Base-by-base conservation (phyloP, 2,329 filamentous ascomycete species). In the Fusarium pseudonygamai region DNA sequence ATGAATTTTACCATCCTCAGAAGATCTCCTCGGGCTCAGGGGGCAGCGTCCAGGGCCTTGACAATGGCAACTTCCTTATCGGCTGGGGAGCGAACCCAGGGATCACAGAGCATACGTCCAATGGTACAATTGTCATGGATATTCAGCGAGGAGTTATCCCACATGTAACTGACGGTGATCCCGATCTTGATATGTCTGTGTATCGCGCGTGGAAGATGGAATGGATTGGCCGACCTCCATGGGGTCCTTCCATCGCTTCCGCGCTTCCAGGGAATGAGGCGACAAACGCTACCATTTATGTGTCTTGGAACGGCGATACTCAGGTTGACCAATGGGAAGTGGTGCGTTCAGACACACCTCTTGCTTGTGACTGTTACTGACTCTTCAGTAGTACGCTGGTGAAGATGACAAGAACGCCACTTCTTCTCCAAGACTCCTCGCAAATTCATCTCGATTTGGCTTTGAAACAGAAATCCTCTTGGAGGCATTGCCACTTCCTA, bases 51-150 rank as follows among this genome's bases (percentile, higher is more conserved):
- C 88, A 91, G 69, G 76, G 87, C 18, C 82, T 91, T 1, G 84
- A 85, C 1, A 86, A 86, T 57, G 87, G 86, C 37, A 87, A 89
- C 65, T 84, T 85, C 18, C 80, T 91, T 45, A 84, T 91, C 58
- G 88, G 88, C 65, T 91, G 89, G 88, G 89, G 89, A 6, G 83
- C 83, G 3, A 84, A 84, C 39, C 85, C 85, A 1, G 85, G 83
- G 10, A 73, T 87, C 42, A 87, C 85, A 6, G 86, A 86, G 69
- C 83, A 87, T 63, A 24, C 69, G 28, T 56, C 72, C 15, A 68
- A 74, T 15, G 74, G 74, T 20, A 67, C 64, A 32, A 47, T 77
- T 72, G 82, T 82, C 2, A 75, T 82, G 10, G 83, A 86, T 20
- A 88, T 77, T 36, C 74, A 76, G 87, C 30, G 80, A 82, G 37